These are phyloP conservation scores for Lepiota brunneoincarnata DNA, from an alignment of 768 basidiomycete species.

Conservation along the genomic window DNA sequence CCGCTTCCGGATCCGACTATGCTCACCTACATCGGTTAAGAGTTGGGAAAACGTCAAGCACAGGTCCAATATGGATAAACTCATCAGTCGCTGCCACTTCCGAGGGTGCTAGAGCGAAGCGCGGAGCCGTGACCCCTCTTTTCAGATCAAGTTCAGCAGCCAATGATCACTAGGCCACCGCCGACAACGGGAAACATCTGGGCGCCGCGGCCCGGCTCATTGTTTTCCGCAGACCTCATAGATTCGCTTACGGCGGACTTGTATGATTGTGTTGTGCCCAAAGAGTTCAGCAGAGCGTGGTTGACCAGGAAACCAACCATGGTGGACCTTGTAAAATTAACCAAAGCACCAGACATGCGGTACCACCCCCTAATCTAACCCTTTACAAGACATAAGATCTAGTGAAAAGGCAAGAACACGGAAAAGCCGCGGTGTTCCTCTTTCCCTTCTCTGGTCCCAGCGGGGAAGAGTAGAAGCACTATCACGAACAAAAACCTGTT, in stretches of 20 bases:
- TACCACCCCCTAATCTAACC: not conserved
- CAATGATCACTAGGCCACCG: too few species aligned
- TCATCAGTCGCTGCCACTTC: not conserved
- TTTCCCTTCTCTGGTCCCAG: not conserved
- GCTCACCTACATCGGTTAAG: not conserved
- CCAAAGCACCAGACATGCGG: not conserved
- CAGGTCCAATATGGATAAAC: too few species aligned
- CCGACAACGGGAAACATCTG: not conserved
- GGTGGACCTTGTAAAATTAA: not conserved
- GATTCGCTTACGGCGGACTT: slow-evolving; percentile 1
- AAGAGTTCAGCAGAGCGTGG: not conserved
- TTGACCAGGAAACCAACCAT: not conserved
- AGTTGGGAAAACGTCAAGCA: too few species aligned
- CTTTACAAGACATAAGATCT: not conserved
- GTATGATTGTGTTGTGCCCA: not conserved
- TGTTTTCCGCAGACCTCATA: not conserved
- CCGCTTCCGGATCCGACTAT: not conserved
- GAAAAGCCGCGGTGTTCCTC: not conserved
- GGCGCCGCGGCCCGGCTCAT: not conserved
- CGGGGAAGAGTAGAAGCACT: too few species aligned
- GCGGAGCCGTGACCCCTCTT: not conserved
- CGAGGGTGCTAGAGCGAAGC: not conserved
- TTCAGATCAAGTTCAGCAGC: too few species aligned
- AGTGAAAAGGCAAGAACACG: not conserved
- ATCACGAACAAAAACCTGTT: too few species aligned